Evolutionary conservation across 768 basidiomycete species (phyloP).

Genomic region (Asterophora lycoperdoides): DNA sequence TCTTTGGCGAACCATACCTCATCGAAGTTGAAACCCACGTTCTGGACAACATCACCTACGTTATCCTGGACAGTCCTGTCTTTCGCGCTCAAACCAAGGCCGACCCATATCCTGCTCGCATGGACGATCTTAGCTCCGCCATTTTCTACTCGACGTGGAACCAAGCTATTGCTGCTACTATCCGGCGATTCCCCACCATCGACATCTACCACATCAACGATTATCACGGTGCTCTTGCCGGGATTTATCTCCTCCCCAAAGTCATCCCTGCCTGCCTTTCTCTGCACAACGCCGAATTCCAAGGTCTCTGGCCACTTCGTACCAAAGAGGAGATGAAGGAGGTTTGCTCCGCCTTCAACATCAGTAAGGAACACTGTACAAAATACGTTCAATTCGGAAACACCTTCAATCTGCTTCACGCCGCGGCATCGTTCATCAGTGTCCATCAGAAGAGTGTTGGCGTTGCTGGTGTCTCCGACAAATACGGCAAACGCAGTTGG

Average conservation of each 20-base stretch:
- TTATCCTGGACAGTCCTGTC: conserved; percentile 91
- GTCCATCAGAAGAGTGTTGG: conserved; percentile 90
- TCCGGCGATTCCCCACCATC: conserved; percentile 79
- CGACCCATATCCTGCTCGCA: conserved; percentile 93
- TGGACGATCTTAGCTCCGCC: conserved; percentile 95
- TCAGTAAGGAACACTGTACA: conserved; percentile 92
- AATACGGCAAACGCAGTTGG: conserved; percentile 96
- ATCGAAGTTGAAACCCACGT: conserved; percentile 94
- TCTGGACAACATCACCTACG: conserved; percentile 92
- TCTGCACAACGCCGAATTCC: conserved; percentile 96
- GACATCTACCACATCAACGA: conserved; percentile 96
- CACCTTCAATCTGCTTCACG: conserved; percentile 94
- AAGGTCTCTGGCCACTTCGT: conserved; percentile 92
- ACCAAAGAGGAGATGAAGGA: conserved; percentile 99
- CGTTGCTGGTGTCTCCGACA: conserved; percentile 96
- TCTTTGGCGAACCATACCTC: conserved; percentile 92
- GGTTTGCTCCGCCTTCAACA: conserved; percentile 96
- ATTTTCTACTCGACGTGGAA: conserved; percentile 99
- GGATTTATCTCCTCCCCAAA: conserved; percentile 89
- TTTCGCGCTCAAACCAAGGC: conserved; percentile 96
- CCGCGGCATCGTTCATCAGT: conserved; percentile 89
- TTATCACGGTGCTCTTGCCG: conserved; percentile 89
- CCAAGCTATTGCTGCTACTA: conserved; percentile 90
- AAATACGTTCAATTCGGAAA: conserved; percentile 98
- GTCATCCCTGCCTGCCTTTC: conserved; percentile 88